These are phyloP conservation scores for Laburnicola sp. DNA, from an alignment of 2,329 filamentous ascomycete genomes.

Conservation along the genomic window DNA sequence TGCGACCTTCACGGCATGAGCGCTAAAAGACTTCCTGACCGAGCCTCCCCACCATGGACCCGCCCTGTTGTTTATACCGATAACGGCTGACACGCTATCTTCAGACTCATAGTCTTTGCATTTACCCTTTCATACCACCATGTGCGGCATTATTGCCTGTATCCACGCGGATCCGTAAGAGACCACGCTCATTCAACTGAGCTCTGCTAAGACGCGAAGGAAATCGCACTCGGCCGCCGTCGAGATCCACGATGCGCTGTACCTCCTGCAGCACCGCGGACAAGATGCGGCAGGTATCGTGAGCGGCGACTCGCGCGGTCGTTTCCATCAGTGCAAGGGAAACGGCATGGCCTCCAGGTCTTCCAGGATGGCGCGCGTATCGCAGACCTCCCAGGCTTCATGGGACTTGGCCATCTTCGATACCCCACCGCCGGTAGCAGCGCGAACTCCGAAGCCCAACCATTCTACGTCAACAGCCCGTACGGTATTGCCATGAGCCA, in stretches of 20 bases:
- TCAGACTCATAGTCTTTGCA: conserved; percentile 15
- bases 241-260: conserved; percentile 50
- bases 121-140: conserved; percentile 31
- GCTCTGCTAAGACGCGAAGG: conserved; percentile 21
- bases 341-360: conserved; percentile 85
- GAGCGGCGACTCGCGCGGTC: conserved; percentile 71
- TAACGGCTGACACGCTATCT: conserved; percentile 26
- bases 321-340: conserved; percentile 87
- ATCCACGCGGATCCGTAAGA: conserved; percentile 50
- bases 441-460: conserved; percentile 82
- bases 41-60: conserved; percentile 22
- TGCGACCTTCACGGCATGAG: conserved; percentile 43
- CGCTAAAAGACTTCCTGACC: conserved; percentile 44
- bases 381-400: conserved; percentile 76
- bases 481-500: conserved; percentile 81
- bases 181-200: conserved; percentile 15
- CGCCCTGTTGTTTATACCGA: conserved; percentile 17
- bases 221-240: conserved; percentile 46
- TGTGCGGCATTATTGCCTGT: conserved; percentile 57
- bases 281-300: conserved; percentile 90
- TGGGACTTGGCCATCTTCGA: conserved; percentile 83
- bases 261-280: conserved; percentile 61
- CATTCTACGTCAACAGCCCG: conserved; percentile 86
- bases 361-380: conserved; percentile 79
- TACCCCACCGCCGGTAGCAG: conserved; percentile 89